Conservation (phyloP, 371 early-diverging fungal genomes). For the Lichtheimia ornata region DNA sequence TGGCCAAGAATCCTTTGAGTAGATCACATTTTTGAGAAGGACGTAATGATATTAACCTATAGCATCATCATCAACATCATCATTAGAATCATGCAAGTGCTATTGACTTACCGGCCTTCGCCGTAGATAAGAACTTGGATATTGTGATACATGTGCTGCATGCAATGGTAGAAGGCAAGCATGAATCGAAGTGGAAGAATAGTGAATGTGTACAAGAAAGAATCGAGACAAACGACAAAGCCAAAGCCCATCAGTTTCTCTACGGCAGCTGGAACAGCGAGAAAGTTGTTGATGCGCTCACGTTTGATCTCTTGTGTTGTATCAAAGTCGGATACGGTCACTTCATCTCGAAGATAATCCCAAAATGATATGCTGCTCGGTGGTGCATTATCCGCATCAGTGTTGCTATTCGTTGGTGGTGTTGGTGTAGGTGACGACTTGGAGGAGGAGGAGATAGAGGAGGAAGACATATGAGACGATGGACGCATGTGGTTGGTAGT, state of each 20-base stretch:
- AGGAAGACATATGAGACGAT: neutral
- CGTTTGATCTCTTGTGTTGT: slow-evolving; percentile 77
- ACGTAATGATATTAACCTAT: slow-evolving; percentile 52
- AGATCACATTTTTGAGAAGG: slow-evolving; percentile 86
- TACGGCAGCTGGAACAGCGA: slow-evolving; percentile 77
- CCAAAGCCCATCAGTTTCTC: slow-evolving; percentile 92
- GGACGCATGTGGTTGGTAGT: neutral
- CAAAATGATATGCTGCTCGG: slow-evolving; percentile 38
- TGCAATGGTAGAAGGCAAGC: slow-evolving; percentile 60
- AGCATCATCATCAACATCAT: neutral
- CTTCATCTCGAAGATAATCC: slow-evolving; percentile 69
- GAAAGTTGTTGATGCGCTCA: slow-evolving; percentile 82
- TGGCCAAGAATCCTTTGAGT: slow-evolving; percentile 76
- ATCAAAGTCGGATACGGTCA: slow-evolving; percentile 75
- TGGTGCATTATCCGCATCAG: slow-evolving; percentile 3
- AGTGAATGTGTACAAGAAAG: slow-evolving; percentile 91
- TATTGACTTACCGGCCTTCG: slow-evolving; percentile 23
- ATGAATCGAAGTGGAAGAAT: slow-evolving; percentile 88
- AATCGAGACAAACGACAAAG: slow-evolving; percentile 88
- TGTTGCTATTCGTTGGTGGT: neutral
- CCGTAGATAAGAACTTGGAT: slow-evolving; percentile 20
- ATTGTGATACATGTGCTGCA: slow-evolving; percentile 18
- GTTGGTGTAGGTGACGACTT: neutral
- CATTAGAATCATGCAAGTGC: too few relatives aligned
- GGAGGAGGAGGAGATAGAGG: neutral